Percentiles rank a stretch among this genome's conserved stretches.
phyloP scores from a whole-genome alignment of 495 filamentous ascomycete genomes.

The Melanomma pulvis-pyrius region DNA sequence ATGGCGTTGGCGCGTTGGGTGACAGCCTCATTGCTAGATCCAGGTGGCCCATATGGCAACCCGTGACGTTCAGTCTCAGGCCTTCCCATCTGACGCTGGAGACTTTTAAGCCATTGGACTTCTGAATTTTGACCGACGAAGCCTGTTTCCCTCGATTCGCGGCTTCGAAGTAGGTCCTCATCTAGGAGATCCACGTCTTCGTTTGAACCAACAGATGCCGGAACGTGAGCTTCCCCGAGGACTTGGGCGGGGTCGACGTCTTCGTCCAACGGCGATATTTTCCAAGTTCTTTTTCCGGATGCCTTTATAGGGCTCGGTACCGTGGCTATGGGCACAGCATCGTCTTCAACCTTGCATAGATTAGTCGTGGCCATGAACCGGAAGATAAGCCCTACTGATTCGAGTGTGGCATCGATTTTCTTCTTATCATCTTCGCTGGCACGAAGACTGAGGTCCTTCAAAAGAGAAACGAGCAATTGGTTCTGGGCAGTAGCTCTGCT shows the following conservation, averaged over 20 bases:
- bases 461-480: not conserved
- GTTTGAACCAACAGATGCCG: slow-evolving; percentile 7
- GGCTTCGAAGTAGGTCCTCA: slow-evolving; percentile 14
- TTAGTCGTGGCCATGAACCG: not conserved
- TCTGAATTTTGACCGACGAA: slow-evolving; percentile 13
- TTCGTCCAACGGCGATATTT: not conserved
- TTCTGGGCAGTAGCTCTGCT: slow-evolving; percentile 5
- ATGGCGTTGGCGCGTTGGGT: not conserved
- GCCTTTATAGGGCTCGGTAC: not conserved
- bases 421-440: slow-evolving; percentile 1
- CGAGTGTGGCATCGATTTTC: slow-evolving; percentile 5
- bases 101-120: slow-evolving; percentile 14
- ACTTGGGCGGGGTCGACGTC: not conserved
- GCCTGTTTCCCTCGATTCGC: slow-evolving; percentile 6
- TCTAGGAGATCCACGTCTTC: slow-evolving; percentile 11
- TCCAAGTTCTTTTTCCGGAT: not conserved
- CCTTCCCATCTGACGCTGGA: not conserved
- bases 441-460: slow-evolving; percentile 12
- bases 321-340: not conserved
- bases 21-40: not conserved
- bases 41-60: not conserved
- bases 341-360: not conserved
- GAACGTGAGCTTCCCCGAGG: not conserved
- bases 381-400: not conserved
- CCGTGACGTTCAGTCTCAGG: not conserved